Base-by-base conservation (phyloP, 495 filamentous ascomycete species). In the Lepraria neglecta region DNA sequence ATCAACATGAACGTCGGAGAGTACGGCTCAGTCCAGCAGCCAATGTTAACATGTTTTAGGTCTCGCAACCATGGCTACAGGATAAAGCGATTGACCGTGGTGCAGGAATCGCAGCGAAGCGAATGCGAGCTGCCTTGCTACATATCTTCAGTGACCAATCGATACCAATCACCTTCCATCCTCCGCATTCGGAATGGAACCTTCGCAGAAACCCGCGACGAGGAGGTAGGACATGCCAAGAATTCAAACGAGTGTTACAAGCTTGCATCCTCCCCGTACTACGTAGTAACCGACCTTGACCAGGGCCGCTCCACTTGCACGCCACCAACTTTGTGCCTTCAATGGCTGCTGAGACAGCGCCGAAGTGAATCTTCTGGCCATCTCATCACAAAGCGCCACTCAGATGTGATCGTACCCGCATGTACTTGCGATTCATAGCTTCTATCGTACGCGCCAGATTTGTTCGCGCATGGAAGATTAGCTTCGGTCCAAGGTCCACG, bases 361-460 rank as follows among this genome's bases (percentile, higher is more conserved):
- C 28, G 30, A 46, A 44, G 33, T 2, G 4, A 56, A 19, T 21
- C 50, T 30, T 42, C 40, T 61, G 42, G 56, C 59, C 59, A 40
- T 51, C 40, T 61, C 51, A 30, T 40, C 42, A 38, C 33, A 33
- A 30, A 53, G 59, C 51, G 59, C 59, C 52, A 38, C 51, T 31
- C 59, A 30, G 28, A 47, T 44, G 43, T 54, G 40, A 46, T 61
- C 51, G 52, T 54, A 61, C 51, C 59, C 51, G 51, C 59, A 56
- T 42, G 50, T 21, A 53, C 21, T 53, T 52, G 28, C 24, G 46
- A 42, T 42, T 30, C 52, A 24, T 53, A 51, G 51, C 47, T 52
- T 43, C 33, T 52, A 35, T 56, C 28, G 54, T 38, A 38, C 33
- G 33, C 33, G 48, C 48, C 48, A 31, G 31, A 24, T 52, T 27